Percentiles rank a stretch among this genome's conserved stretches.
Evolutionary conservation across 306 rosid species (phyloP).

Genomic region (Prinsepia uniflora): DNA sequence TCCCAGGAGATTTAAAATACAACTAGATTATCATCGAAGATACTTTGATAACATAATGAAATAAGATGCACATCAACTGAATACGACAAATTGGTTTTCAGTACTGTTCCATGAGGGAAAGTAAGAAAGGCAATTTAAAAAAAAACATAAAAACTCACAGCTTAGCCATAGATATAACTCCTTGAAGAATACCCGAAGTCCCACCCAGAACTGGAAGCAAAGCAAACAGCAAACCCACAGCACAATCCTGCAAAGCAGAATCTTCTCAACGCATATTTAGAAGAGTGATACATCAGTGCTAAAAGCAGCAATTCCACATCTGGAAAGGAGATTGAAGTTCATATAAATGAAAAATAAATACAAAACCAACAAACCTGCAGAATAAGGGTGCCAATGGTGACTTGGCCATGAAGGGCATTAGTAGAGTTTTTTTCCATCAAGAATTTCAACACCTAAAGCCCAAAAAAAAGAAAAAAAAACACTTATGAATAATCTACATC

Average conservation of each 20-base stretch:
- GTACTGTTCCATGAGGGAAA: background rate
- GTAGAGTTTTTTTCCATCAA: slow-evolving; percentile 83
- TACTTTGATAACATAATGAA: background rate
- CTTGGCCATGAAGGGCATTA: slow-evolving; percentile 95
- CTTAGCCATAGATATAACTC: slow-evolving; percentile 87
- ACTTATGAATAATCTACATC: slow-evolving; percentile 8
- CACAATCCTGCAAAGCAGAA: slow-evolving; percentile 45
- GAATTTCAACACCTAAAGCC: slow-evolving; percentile 75
- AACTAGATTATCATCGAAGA: background rate
- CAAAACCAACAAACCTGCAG: slow-evolving; percentile 51
- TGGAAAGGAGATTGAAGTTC: background rate
- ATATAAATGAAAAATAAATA: background rate
- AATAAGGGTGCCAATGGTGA: slow-evolving; percentile 71
- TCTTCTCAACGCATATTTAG: slow-evolving; percentile 22
- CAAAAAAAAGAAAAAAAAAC: slow-evolving; percentile 4
- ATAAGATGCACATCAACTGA: background rate
- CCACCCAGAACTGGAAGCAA: slow-evolving; percentile 95
- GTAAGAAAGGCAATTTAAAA: background rate
- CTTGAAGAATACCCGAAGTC: slow-evolving; percentile 90
- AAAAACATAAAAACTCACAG: slow-evolving; percentile 47
- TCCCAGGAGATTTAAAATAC: background rate
- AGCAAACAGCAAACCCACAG: slow-evolving; percentile 55
- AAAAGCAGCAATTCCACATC: background rate
- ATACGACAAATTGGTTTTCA: background rate
- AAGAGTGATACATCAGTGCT: slow-evolving; percentile 18